phyloP scores from a whole-genome alignment of 192 early-diverging fungal genomes.

The Backusella mclennaniae region DNA sequence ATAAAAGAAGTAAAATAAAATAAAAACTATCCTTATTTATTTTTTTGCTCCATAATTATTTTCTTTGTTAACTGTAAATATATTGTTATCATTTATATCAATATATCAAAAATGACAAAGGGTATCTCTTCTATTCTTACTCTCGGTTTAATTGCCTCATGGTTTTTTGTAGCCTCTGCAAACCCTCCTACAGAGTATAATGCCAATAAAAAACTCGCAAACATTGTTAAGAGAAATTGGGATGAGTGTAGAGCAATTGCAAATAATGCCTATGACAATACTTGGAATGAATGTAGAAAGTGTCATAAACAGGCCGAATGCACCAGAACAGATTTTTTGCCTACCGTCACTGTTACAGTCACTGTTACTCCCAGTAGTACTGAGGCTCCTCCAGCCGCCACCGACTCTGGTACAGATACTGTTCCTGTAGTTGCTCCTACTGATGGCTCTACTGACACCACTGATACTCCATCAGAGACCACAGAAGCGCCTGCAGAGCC shows the following conservation, averaged over 20 bases:
- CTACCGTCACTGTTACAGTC: not conserved
- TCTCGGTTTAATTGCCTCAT: constrained; percentile 1
- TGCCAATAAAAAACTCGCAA: not conserved
- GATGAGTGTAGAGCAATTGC: not conserved
- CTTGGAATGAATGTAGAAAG: not conserved
- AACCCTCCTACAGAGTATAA: not conserved
- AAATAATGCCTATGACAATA: not conserved
- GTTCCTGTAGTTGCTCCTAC: not conserved
- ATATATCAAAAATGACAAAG: not conserved
- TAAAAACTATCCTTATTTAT: not conserved
- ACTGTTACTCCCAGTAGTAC: not conserved
- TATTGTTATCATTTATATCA: not conserved
- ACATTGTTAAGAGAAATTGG: not conserved
- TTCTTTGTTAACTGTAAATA: not conserved
- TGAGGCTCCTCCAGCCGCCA: not conserved
- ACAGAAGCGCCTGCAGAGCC: not conserved
- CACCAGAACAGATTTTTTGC: not conserved
- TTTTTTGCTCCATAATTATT: not conserved
- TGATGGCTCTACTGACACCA: not conserved
- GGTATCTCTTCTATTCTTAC: not conserved
- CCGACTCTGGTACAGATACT: not conserved
- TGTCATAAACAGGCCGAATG: not conserved
- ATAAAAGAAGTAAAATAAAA: not conserved
- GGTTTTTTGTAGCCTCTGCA: not conserved
- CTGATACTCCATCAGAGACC: not conserved